Base-by-base conservation (phyloP, 441 rosid species). In the Populus hybrid region DNA sequence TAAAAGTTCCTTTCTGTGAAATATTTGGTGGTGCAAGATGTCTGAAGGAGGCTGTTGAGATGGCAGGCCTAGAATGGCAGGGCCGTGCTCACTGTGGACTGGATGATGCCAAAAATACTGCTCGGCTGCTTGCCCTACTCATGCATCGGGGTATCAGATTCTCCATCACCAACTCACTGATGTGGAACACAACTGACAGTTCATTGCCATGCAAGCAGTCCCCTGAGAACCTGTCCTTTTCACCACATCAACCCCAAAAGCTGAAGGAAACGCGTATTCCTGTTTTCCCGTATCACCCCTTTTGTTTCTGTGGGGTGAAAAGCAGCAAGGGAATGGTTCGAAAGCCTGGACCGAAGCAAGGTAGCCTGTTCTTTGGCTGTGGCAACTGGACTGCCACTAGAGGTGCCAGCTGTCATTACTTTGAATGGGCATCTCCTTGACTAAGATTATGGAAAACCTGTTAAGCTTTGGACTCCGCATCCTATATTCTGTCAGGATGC, bases 101-200 rank as follows among this genome's bases (percentile, higher is more conserved):
- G 16, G 93, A 90, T 38, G 95, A 91, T 76, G 95, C 95, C 30
- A 87, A 82, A 78, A 91, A 90, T 82, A 91, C 93, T 32, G 95
- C 93, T 53, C 91, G 87, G 67, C 83, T 91, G 46, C 89, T 91
- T 63, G 82, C 90, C 71, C 85, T 77, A 64, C 84, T 91, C 59
- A 88, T 91, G 93, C 88, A 32, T 80, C 76, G 80, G 68, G 95
- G 95, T 35, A 84, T 88, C 74, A 87, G 75, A 70, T 90, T 91
- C 24, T 70, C 90, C 78, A 88, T 91, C 70, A 91, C 95, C 36
- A 91, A 87, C 82, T 84, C 95, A 10, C 80, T 91, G 71, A 81
- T 82, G 77, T 87, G 88, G 89, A 88, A 86, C 69, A 64, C 87
- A 0, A 64, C 82, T 2, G 91, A 88, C 46, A 53, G 75, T 79